Evolutionary conservation across 164 flowering plant species (phyloP).

Genomic region (Brasenia schreberi): DNA sequence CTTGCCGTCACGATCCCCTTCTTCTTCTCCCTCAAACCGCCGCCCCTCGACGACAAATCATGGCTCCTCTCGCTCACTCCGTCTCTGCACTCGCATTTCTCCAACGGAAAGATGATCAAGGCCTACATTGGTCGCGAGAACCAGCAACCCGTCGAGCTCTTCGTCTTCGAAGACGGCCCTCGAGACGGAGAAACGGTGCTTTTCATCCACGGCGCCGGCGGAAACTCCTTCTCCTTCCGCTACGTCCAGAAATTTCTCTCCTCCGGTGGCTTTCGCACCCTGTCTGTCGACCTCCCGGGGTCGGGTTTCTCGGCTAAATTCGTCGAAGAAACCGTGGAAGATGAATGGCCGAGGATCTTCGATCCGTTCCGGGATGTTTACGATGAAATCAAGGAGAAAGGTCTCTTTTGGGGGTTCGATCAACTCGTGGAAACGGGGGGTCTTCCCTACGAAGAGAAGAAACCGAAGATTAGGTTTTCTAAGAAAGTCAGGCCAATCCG

Average conservation of each 20-base stretch:
- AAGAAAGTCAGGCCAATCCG: slow-evolving; percentile 32
- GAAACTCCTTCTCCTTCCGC: slow-evolving; percentile 59
- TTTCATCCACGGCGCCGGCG: slow-evolving; percentile 69
- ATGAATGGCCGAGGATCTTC: slow-evolving; percentile 28
- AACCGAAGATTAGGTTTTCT: slow-evolving; percentile 15
- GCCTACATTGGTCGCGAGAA: slow-evolving; percentile 35
- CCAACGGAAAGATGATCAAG: slow-evolving; percentile 59
- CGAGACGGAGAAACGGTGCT: slow-evolving; percentile 36
- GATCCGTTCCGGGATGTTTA: slow-evolving; percentile 45
- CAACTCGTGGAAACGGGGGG: slow-evolving; percentile 67
- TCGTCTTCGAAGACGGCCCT: slow-evolving; percentile 40
- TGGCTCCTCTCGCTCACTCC: slow-evolving; percentile 63
- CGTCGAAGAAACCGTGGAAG: slow-evolving; percentile 15
- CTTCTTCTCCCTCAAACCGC: slow-evolving; percentile 28
- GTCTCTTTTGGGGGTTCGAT: slow-evolving; percentile 93
- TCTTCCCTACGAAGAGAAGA: slow-evolving; percentile 48
- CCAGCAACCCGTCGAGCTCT: slow-evolving; percentile 44
- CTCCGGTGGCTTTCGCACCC: slow-evolving; percentile 36
- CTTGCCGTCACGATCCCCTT: slow-evolving; percentile 15
- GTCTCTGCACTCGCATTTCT: slow-evolving; percentile 54
- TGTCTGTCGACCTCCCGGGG: slow-evolving; percentile 81
- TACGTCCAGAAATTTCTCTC: slow-evolving; percentile 28
- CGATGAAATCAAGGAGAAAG: slow-evolving; percentile 60
- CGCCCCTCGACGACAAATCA: slow-evolving; percentile 39
- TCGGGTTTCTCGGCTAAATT: slow-evolving; percentile 79